These are phyloP conservation scores for Melaleuca alternifolia DNA, from an alignment of 345 rosid species.

Conservation along the genomic window DNA sequence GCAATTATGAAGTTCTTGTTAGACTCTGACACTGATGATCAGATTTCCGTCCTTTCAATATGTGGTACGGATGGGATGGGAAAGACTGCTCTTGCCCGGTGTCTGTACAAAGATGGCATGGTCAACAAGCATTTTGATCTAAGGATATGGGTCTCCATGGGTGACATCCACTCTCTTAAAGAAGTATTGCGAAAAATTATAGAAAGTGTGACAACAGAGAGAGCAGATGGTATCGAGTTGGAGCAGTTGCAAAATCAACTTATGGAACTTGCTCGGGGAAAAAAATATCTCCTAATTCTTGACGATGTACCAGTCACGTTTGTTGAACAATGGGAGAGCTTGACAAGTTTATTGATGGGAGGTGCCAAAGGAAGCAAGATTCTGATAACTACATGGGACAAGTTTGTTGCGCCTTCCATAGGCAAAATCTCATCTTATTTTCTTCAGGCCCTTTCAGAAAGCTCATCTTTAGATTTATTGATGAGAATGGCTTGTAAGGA, in stretches of 20 bases:
- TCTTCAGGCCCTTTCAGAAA: not conserved
- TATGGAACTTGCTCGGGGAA: not conserved
- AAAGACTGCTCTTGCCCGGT: constrained; percentile 3
- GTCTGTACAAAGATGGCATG: not conserved
- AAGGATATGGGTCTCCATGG: not conserved
- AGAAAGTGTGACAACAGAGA: not conserved
- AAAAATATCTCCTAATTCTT: not conserved
- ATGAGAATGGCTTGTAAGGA: not conserved
- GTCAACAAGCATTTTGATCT: not conserved
- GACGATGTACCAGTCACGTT: not conserved
- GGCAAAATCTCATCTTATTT: not conserved
- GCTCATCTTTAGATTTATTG: not conserved
- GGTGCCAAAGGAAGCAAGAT: not conserved
- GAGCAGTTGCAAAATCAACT: not conserved
- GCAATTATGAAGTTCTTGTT: not conserved
- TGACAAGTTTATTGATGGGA: not conserved
- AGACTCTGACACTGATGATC: not conserved
- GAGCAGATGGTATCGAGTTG: no score
- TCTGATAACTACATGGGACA: not conserved
- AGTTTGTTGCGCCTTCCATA: not conserved
- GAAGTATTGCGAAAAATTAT: not conserved
- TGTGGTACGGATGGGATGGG: constrained; percentile 4
- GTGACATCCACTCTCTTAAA: no score
- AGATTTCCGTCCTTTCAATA: not conserved
- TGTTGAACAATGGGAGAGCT: not conserved